Evolutionary conservation across 2,329 filamentous ascomycete genomes (phyloP).

Genomic region (Ceratocystis ficicola): DNA sequence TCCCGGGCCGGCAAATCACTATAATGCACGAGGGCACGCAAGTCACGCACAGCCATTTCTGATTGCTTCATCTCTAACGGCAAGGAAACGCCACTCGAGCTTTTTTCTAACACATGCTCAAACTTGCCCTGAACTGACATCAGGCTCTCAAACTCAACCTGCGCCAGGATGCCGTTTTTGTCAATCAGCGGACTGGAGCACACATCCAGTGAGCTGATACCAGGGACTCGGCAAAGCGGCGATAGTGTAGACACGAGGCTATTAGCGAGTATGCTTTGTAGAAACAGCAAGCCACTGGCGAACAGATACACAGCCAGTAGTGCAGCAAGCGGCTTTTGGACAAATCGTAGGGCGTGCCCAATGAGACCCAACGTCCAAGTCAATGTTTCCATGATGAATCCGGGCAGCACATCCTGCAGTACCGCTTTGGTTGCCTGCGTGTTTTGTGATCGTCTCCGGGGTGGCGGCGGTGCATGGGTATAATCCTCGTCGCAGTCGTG

Average conservation of each 20-base stretch:
- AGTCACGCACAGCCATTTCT: slow-evolving; percentile 60
- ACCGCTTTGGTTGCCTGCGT: slow-evolving; percentile 26
- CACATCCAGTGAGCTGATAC: slow-evolving; percentile 34
- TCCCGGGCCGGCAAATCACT: slow-evolving; percentile 55
- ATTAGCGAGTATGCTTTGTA: slow-evolving; percentile 49
- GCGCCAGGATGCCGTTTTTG: slow-evolving; percentile 25
- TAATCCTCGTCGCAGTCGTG: background rate
- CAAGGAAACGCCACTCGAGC: slow-evolving; percentile 51
- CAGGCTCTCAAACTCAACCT: slow-evolving; percentile 59
- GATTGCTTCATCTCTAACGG: slow-evolving; percentile 70
- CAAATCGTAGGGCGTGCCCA: slow-evolving; percentile 45
- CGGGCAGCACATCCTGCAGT: slow-evolving; percentile 31
- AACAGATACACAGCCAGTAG: slow-evolving; percentile 50
- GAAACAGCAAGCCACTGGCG: slow-evolving; percentile 45
- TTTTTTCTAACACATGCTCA: slow-evolving; percentile 59
- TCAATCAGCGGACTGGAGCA: slow-evolving; percentile 24
- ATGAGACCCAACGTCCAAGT: slow-evolving; percentile 46
- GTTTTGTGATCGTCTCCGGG: background rate
- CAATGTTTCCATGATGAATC: slow-evolving; percentile 32
- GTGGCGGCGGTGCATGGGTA: background rate
- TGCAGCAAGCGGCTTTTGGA: slow-evolving; percentile 53
- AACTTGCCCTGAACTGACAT: slow-evolving; percentile 65
- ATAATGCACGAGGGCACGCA: slow-evolving; percentile 59
- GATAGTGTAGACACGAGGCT: slow-evolving; percentile 51
- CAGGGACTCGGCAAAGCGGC: slow-evolving; percentile 59